Evolutionary conservation across 2,329 filamentous ascomycete genomes (phyloP).

Genomic region (Ophiostoma quercus): DNA sequence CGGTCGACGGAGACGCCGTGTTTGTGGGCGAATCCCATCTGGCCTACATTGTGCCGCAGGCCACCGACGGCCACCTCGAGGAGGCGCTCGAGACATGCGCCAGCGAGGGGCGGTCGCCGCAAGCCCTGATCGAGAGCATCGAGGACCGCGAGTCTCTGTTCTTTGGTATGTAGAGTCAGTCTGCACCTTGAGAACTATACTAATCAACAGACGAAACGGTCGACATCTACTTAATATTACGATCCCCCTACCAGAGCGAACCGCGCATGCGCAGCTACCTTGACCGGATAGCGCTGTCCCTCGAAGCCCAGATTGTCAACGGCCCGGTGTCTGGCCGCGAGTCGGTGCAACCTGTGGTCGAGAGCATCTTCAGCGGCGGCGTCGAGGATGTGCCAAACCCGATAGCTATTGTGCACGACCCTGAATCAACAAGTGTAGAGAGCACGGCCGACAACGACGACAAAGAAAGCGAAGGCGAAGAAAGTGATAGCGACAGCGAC

Average conservation of each 20-base stretch:
- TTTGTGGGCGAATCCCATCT: constrained; percentile 57
- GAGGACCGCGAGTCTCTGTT: constrained; percentile 60
- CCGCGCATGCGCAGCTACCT: constrained; percentile 54
- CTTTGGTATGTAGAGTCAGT: constrained; percentile 52
- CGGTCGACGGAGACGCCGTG: constrained; percentile 30
- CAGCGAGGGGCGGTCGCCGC: constrained; percentile 37
- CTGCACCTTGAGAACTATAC: constrained; percentile 26
- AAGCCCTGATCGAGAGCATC: constrained; percentile 52
- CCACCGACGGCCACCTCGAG: constrained; percentile 52
- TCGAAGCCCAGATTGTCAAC: constrained; percentile 63
- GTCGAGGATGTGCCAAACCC: constrained; percentile 48
- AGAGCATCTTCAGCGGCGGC: constrained; percentile 55
- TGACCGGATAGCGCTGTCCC: constrained; percentile 56
- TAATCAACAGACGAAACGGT: constrained; percentile 62
- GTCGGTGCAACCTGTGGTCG: constrained; percentile 45
- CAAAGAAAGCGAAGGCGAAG: constrained; percentile 25
- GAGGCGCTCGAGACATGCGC: constrained; percentile 40
- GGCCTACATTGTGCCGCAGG: constrained; percentile 55
- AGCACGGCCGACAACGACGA: constrained; percentile 33
- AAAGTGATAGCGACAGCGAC: not conserved
- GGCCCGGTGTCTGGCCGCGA: constrained; percentile 44
- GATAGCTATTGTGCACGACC: constrained; percentile 46
- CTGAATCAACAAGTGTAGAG: constrained; percentile 23
- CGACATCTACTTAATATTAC: constrained; percentile 62
- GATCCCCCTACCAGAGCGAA: constrained; percentile 57